These are phyloP conservation scores for Rhodamnia argentea DNA, from an alignment of 345 rosid genomes.

Conservation along the genomic window DNA sequence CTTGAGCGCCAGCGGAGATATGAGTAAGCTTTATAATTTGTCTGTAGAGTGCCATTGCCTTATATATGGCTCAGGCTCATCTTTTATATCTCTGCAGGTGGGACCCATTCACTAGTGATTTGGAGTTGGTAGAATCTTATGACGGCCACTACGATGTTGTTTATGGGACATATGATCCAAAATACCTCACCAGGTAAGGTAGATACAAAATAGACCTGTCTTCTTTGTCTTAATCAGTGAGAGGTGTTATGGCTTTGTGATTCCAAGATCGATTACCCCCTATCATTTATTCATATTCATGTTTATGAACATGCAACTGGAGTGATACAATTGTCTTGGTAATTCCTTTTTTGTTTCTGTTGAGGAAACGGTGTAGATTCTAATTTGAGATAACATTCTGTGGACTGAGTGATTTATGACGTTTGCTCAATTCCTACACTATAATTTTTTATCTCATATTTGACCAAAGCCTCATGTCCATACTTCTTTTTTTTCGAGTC, in stretches of 20 bases:
- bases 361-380: not conserved
- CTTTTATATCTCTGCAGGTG: conserved; percentile 55
- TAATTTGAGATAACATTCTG: not conserved
- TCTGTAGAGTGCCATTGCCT: conserved; percentile 1
- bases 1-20: conserved; percentile 75
- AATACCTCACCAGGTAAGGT: conserved; percentile 65
- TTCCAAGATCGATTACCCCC: not conserved
- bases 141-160: conserved; percentile 91
- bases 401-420: not conserved
- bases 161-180: conserved; percentile 79
- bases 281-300: not conserved
- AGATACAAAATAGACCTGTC: not conserved
- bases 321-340: not conserved
- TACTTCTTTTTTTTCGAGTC: not conserved
- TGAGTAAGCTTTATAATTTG: conserved; percentile 48
- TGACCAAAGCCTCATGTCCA: not conserved
- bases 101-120: conserved; percentile 88
- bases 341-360: not conserved
- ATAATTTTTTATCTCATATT: not conserved
- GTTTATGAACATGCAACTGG: not conserved
- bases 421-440: not conserved
- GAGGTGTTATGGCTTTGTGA: not conserved
- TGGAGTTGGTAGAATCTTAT: conserved; percentile 71
- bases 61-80: conserved; percentile 4
- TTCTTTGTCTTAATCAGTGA: not conserved